Percentiles rank a stretch among this genome's conserved stretches.
phyloP scores from a whole-genome alignment of 192 early-diverging fungal species.

The Linnemannia exigua region DNA sequence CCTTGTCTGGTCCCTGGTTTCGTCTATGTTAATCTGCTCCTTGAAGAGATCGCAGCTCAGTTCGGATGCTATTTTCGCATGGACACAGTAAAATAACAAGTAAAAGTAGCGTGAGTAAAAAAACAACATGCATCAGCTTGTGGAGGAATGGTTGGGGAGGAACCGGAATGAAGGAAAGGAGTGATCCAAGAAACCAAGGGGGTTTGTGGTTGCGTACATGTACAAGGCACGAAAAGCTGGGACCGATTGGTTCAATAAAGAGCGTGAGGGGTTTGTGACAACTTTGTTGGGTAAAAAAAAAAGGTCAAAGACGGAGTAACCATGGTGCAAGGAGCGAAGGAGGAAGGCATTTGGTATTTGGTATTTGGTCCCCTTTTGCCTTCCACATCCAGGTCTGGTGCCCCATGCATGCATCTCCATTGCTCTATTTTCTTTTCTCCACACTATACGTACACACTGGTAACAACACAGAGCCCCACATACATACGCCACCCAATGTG shows the following conservation, averaged over 20 bases:
- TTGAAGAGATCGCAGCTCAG: conserved; percentile 56
- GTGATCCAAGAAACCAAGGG: background rate
- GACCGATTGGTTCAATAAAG: background rate
- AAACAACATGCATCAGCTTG: background rate
- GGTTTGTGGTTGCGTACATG: background rate
- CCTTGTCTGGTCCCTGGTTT: conserved; percentile 31
- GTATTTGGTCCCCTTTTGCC: background rate
- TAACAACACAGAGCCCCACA: background rate
- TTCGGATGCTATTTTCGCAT: conserved; percentile 35
- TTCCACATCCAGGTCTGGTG: conserved; percentile 3
- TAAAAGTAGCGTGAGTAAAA: conserved; percentile 8
- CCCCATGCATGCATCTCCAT: background rate
- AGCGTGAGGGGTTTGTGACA: background rate
- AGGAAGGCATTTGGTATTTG: background rate
- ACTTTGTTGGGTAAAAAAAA: conserved; percentile 25
- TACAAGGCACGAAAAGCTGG: background rate
- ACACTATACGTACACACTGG: background rate
- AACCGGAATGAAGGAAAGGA: background rate
- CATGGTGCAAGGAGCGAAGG: background rate
- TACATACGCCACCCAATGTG: background rate
- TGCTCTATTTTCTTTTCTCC: background rate
- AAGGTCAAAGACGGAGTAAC: background rate
- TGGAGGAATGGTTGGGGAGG: background rate
- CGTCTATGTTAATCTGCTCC: conserved; percentile 39
- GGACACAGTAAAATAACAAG: too few species aligned